Percentiles rank a stretch among this genome's conserved stretches.
These are phyloP conservation scores for Saprolegnia diclina DNA, from an alignment of 352 stramenopile species.

Conservation along the genomic window DNA sequence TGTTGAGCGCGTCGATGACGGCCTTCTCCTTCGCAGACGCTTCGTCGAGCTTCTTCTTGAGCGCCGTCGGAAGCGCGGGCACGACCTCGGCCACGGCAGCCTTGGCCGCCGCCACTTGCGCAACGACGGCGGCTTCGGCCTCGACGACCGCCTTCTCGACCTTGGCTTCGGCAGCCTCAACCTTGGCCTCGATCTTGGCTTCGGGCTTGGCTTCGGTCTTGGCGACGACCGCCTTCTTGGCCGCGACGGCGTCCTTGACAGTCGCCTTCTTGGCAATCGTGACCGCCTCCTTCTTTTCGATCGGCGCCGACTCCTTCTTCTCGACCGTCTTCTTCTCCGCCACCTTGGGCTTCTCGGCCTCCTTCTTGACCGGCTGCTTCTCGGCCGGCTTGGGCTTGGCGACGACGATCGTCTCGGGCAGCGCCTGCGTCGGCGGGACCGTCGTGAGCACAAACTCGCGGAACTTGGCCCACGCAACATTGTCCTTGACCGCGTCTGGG, in stretches of 20 bases:
- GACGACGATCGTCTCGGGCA: conserved; percentile 22
- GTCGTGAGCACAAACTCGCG: conserved; percentile 53
- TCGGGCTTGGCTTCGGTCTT: conserved; percentile 29
- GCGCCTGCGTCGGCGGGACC: conserved; percentile 29
- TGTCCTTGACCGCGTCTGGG: conserved; percentile 46
- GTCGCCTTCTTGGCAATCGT: conserved; percentile 30
- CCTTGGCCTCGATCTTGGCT: conserved; percentile 32
- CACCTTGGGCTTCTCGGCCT: conserved; percentile 17
- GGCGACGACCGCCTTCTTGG: conserved; percentile 29
- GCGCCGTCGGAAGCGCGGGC: conserved; percentile 29
- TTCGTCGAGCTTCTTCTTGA: conserved; percentile 62
- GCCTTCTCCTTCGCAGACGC: conserved; percentile 41
- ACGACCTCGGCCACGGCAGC: conserved; percentile 33
- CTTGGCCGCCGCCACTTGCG: conserved; percentile 30
- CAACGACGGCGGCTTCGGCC: conserved; percentile 12
- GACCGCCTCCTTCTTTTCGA: conserved; percentile 24
- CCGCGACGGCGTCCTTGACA: conserved; percentile 29
- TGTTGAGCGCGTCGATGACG: conserved; percentile 19
- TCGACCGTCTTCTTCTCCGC: conserved; percentile 29
- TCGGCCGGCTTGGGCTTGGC: conserved; percentile 27
- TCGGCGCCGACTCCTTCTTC: conserved; percentile 27
- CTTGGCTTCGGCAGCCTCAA: conserved; percentile 30
- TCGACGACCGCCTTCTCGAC: conserved; percentile 31
- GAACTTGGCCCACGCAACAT: conserved; percentile 68
- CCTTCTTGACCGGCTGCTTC: conserved; percentile 15